A percentile compares a stretch with the other conserved stretches of the same genome.
phyloP scores from a whole-genome alignment of 495 filamentous ascomycete species.

The Xeromyces bisporus region DNA sequence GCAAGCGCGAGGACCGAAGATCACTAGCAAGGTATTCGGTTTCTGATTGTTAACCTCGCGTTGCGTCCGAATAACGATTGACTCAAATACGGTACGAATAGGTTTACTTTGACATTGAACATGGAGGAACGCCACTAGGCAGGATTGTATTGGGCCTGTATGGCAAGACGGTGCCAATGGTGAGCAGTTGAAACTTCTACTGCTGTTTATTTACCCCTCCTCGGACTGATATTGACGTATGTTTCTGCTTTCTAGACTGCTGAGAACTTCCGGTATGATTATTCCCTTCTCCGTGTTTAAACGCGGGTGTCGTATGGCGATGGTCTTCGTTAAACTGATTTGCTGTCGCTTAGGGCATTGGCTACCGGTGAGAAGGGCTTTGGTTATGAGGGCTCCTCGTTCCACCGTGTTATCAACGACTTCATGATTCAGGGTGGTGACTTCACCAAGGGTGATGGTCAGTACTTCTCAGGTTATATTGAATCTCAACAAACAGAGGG shows the following conservation, averaged over 20 bases:
- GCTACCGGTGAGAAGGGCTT: slow-evolving; percentile 95
- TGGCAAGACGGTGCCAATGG: slow-evolving; percentile 93
- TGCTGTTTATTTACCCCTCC: no score
- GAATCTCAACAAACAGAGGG: background rate
- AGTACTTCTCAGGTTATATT: slow-evolving; percentile 1
- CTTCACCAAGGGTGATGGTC: slow-evolving; percentile 85
- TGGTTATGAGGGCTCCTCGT: slow-evolving; percentile 85
- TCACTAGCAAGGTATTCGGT: slow-evolving; percentile 65
- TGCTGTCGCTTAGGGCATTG: slow-evolving; percentile 44
- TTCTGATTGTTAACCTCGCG: background rate
- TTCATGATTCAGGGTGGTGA: slow-evolving; percentile 99
- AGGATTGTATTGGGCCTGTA: slow-evolving; percentile 89
- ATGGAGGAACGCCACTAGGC: slow-evolving; percentile 73
- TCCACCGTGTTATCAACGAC: slow-evolving; percentile 96
- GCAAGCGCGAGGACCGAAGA: slow-evolving; percentile 82
- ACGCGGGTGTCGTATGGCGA: no score
- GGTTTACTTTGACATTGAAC: slow-evolving; percentile 89
- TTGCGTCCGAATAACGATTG: background rate
- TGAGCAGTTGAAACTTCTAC: slow-evolving; percentile 17
- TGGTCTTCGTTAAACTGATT: no score
- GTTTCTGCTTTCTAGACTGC: slow-evolving; percentile 39
- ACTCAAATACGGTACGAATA: slow-evolving; percentile 7
- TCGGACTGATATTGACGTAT: slow-evolving; percentile 2
- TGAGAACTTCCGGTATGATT: slow-evolving; percentile 78
- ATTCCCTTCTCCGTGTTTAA: no score